Evolutionary conservation across 176 grass and related monocot genomes (phyloP).

Genomic region (Oryza australiensis): DNA sequence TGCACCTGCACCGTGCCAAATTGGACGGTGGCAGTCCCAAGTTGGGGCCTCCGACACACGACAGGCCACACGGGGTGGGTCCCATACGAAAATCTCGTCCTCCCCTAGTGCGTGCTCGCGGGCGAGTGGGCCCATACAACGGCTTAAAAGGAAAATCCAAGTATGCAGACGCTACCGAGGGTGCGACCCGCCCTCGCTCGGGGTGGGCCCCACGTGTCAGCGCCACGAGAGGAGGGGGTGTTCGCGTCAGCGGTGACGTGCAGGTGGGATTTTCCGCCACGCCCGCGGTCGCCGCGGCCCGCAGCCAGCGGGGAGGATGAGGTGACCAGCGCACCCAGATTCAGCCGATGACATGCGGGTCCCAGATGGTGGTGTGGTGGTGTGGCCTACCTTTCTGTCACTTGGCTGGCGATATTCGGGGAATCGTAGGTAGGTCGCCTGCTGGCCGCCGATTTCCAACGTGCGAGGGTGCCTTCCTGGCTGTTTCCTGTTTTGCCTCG

Average conservation of each 20-base stretch:
- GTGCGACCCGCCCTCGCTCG: background rate
- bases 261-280: background rate
- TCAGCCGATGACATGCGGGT: background rate
- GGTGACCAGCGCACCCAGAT: background rate
- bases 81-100: background rate
- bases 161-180: background rate
- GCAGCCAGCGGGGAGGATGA: no score
- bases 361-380: no score
- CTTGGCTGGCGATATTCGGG: no score
- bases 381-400: background rate
- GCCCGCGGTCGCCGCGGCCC: background rate
- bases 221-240: background rate
- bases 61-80: background rate
- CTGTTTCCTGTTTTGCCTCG: background rate
- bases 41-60: background rate
- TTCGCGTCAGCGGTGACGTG: background rate
- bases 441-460: background rate
- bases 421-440: background rate
- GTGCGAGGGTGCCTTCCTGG: background rate
- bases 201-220: background rate
- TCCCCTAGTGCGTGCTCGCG: background rate
- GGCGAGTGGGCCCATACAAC: background rate
- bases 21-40: background rate
- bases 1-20: background rate
- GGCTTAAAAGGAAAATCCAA: background rate